phyloP scores from a whole-genome alignment of 108 stramenopile species.

The Nannochloropsis gaditana region DNA sequence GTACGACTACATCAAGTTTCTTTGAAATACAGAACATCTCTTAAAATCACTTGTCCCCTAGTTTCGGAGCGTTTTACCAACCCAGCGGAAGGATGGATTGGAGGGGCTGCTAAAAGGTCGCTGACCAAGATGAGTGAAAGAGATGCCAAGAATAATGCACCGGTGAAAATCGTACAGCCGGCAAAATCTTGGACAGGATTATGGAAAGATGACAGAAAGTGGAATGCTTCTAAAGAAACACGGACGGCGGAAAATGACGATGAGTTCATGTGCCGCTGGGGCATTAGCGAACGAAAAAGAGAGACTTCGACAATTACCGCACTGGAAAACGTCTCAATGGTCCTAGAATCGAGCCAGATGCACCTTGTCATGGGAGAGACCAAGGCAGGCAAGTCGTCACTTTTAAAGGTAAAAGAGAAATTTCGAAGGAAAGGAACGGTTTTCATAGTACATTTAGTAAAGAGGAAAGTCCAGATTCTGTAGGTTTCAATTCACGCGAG shows the following conservation, averaged over 20 bases:
- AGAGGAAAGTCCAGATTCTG: not conserved
- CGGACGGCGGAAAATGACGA: not conserved
- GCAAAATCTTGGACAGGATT: too few species aligned
- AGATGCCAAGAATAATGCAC: too few species aligned
- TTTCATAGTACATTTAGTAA: too few species aligned
- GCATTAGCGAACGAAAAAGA: not conserved
- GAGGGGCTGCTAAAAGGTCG: not conserved
- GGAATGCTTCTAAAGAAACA: not conserved
- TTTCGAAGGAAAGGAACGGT: not conserved
- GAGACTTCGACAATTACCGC: not conserved
- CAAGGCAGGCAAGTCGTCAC: not conserved
- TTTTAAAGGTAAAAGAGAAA: not conserved
- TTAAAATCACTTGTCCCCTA: not conserved
- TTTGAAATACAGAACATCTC: not conserved
- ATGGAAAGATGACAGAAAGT: not conserved
- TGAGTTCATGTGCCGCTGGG: too few species aligned
- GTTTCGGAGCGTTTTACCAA: not conserved
- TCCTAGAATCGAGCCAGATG: not conserved
- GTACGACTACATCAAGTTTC: not conserved
- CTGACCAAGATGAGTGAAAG: not conserved
- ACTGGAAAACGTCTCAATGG: not conserved
- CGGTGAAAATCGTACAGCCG: not conserved
- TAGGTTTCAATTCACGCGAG: too few species aligned
- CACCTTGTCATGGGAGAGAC: not conserved
- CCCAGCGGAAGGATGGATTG: not conserved